Evolutionary conservation across 1,284 basidiomycete genomes (phyloP), one percentile per base, ranked within the genome.

Genomic region (Coriolopsis trogii): DNA sequence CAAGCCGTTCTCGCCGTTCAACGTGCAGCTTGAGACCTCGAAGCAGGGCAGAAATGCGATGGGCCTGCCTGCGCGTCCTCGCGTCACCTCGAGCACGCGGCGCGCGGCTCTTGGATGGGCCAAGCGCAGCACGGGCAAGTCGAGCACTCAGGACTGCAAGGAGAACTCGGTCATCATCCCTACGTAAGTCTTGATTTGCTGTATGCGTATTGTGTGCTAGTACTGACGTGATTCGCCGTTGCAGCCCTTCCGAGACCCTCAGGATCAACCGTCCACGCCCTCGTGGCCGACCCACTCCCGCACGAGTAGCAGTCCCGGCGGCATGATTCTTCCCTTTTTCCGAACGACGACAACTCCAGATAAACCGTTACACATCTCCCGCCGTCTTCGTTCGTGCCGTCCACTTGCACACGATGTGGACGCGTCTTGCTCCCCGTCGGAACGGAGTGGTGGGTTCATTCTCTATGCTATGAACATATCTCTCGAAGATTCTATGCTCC

Each of bases 191-290:
- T 18, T 45, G 20, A 39, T 34, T 45, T 28, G 37, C 43, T 6
- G 23, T 26, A 21, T 24, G 9, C 20, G 33, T 3, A 31, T 21
- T 20, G 16, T 36, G 13, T 46, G 24, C 24, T 28, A 13, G 16
- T 46, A 45, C 47, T 49, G 8, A 46, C 16, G 6, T 28, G 7
- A 37, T 39, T 7, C 18, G 18, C 23, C 34, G 46, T 29, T 41
- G 13, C 59, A 89, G 87, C 33, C 78, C 84, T 46, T 73, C 77
- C 31, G 82, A 85, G 55, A 77, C 76, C 21, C 73, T 89, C 29
- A 75, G 87, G 59, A 70, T 90, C 58, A 85, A 76, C 64, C 82
- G 87, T 30, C 87, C 88, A 23, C 79, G 83, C 51, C 82, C 83
- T 28, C 77, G 79, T 43, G 80, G 80, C 49, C 74, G 83, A 33